Evolutionary conservation across 202 grass and related monocot genomes (phyloP), one percentile per base, ranked within the genome.

Genomic region (Schoenoplectus triqueter): DNA sequence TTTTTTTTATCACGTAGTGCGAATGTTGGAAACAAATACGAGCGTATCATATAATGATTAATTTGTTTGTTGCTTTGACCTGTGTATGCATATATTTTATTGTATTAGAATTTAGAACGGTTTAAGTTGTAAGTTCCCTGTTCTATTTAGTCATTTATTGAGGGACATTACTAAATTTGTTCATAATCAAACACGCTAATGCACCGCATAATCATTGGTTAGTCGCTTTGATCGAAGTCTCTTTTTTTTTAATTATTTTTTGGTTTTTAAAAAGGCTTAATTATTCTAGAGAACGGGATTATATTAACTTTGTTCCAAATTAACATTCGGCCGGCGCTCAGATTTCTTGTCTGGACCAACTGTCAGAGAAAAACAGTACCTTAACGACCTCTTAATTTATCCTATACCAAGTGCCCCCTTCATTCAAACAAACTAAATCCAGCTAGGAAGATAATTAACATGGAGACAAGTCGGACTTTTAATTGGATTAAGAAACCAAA

Each of bases 1-100:
- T 57, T n/a, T 56, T 7, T 55, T 55, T 9, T 76, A 54, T 76
- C 74, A 77, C 52, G 52, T 78, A 59, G 52, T 59, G 10, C 74
- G 21, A 78, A 15, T 22, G 74, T 60, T 78, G 52, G 52, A 78
- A 78, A 54, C 74, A n/a, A 78, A 59, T 59, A 15, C 74, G 42
- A n/a, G 51, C 52, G 74, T 52, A 78, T 52, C 11, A 78, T 11
- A 57, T 77, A 17, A 42, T 78, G 0, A 78, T 78, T 78, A 52
- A 5, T 69, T 67, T 2, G 15, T 48, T 73, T 8, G 39, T 69
- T 69, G 7, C 1, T 46, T 48, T 46, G 41, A 7, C 14, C 15
- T 62, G 17, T n/a, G n/a, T 62, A 62, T 72, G 17, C 3, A 3
- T 46, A 66, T 67, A 31, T 68, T 42, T 68, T 68, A 68, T 68